phyloP scores from a whole-genome alignment of 139 green algal species.

The Volvox reticuliferus region DNA sequence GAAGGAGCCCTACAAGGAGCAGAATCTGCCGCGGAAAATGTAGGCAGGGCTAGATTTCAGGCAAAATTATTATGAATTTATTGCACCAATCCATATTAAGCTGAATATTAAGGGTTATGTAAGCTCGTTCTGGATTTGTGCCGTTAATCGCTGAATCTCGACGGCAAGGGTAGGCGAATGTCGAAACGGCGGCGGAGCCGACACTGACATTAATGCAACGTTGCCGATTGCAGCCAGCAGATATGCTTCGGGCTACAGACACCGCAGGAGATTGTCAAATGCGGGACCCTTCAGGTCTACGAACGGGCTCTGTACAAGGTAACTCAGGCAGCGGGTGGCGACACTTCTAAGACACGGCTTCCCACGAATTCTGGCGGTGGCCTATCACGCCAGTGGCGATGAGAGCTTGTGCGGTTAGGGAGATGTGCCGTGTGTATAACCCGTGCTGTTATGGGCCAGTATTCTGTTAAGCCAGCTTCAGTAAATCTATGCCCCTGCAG shows the following conservation, averaged over 20 bases:
- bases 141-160: background rate
- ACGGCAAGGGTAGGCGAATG: background rate
- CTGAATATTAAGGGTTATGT: background rate
- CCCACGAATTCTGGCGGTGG: too few relatives aligned
- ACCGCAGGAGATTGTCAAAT: constrained; percentile 87
- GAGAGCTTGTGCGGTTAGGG: background rate
- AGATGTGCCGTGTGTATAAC: background rate
- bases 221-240: constrained; percentile 75
- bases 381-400: too few relatives aligned
- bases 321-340: background rate
- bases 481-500: too few relatives aligned
- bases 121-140: too few relatives aligned
- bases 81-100: background rate
- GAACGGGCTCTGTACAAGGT: constrained; percentile 92
- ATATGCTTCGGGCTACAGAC: constrained; percentile 92
- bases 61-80: background rate
- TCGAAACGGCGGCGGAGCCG: constrained; percentile 3
- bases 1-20: constrained; percentile 80
- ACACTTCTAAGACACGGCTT: too few relatives aligned
- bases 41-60: constrained; percentile 47
- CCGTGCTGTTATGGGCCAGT: too few relatives aligned
- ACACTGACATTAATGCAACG: background rate
- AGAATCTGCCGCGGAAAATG: constrained; percentile 84
- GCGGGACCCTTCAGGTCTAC: constrained; percentile 89
- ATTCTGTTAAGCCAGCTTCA: too few relatives aligned